These are phyloP conservation scores for Myxozyma neglecta DNA, from an alignment of 805 yeast species.

Conservation along the genomic window DNA sequence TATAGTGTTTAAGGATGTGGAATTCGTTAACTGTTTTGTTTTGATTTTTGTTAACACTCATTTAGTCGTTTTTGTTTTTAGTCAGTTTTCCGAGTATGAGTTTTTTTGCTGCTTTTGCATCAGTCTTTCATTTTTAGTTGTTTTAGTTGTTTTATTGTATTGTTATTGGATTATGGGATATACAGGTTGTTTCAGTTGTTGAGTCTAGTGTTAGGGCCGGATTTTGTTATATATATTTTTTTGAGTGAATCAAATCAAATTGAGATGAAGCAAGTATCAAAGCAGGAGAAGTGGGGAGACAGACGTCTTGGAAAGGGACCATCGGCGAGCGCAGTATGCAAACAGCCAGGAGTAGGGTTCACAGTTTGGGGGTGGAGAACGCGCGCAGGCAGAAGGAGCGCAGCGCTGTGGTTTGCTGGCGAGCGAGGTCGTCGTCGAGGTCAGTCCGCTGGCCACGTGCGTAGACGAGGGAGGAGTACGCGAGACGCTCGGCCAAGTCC, in stretches of 20 bases:
- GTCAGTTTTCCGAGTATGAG: no score
- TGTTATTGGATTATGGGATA: not conserved
- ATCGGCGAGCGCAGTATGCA: no score
- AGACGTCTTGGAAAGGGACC: no score
- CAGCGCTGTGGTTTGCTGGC: not conserved
- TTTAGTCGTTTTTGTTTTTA: no score
- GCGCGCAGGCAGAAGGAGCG: not conserved
- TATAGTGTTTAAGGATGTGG: no score
- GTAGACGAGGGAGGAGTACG: constrained; percentile 36
- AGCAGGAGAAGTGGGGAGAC: not conserved
- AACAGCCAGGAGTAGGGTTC: not conserved
- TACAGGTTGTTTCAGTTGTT: not conserved
- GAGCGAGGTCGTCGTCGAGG: constrained; percentile 34
- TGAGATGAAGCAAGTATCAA: not conserved
- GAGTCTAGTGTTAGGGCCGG: not conserved
- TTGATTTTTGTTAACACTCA: no score
- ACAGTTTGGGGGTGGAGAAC: not conserved
- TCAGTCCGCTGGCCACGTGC: constrained; percentile 41
- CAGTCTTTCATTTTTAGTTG: no score
- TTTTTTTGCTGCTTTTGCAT: no score
- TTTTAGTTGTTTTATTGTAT: no score
- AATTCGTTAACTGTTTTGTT: no score
- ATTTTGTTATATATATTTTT: not conserved
- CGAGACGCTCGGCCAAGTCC: constrained; percentile 12
- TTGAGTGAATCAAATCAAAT: not conserved